Percentiles rank a stretch among this genome's conserved stretches.
These are phyloP conservation scores for Saccharomycopsis sp. DNA, from an alignment of 805 yeast species.

Conservation along the genomic window DNA sequence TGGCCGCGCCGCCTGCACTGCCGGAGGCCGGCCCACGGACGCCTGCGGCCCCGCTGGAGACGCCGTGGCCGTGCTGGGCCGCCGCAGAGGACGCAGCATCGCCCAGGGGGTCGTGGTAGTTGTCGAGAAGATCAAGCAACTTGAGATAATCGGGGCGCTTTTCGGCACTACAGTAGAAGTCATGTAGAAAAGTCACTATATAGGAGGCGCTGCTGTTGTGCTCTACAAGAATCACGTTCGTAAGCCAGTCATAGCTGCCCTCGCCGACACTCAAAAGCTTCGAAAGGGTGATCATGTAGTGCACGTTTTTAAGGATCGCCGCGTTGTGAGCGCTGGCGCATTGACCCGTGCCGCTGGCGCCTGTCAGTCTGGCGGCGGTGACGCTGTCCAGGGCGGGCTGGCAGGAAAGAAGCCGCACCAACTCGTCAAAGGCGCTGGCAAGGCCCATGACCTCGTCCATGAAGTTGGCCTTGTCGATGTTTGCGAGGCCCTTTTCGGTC, in stretches of 20 bases:
- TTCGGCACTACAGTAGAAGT: constrained; percentile 2
- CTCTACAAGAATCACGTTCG: constrained; percentile 3
- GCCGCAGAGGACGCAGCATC: neutral
- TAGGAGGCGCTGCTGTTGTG: constrained; percentile 13
- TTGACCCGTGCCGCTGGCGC: neutral
- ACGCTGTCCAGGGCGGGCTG: neutral
- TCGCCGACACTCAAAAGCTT: neutral
- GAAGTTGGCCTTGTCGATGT: constrained; percentile 14
- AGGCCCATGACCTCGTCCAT: constrained; percentile 14
- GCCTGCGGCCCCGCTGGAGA: neutral
- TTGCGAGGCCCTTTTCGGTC: constrained; percentile 19
- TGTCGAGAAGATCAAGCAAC: constrained; percentile 8
- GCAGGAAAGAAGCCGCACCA: constrained; percentile 6
- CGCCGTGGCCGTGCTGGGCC: neutral
- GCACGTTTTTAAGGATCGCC: neutral
- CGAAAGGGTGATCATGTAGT: neutral
- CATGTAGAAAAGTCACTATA: constrained; percentile 10
- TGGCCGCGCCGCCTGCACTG: neutral
- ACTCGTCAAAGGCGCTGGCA: constrained; percentile 3
- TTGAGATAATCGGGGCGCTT: constrained; percentile 14
- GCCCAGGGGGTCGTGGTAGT: constrained; percentile 1
- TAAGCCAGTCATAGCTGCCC: neutral
- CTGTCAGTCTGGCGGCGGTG: neutral
- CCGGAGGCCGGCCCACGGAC: no score
- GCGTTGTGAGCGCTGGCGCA: neutral